Conservation (phyloP, 2,329 filamentous ascomycete species). For the Blumeriella jaapii region DNA sequence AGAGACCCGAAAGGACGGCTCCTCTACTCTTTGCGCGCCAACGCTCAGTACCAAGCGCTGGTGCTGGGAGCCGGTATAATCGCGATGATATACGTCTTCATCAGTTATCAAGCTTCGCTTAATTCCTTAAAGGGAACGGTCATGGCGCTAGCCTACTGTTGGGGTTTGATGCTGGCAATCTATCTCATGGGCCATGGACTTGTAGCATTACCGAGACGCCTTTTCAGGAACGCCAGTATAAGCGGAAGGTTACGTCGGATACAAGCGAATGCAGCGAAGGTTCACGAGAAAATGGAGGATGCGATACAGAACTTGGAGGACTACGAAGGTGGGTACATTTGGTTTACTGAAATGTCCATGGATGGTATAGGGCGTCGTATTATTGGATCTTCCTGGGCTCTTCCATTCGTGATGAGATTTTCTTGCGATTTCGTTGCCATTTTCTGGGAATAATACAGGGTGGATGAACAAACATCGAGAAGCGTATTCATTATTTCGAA, state of each 20-base stretch:
- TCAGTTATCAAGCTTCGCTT: constrained; percentile 63
- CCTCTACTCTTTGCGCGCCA: constrained; percentile 73
- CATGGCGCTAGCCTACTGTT: constrained; percentile 92
- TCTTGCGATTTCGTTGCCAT: too few species aligned
- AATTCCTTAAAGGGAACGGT: constrained; percentile 68
- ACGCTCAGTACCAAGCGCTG: constrained; percentile 80
- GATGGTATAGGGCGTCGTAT: too few species aligned
- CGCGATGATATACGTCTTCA: constrained; percentile 73
- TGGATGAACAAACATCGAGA: too few species aligned
- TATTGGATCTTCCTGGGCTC: too few species aligned
- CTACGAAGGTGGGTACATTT: constrained; percentile 40
- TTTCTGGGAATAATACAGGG: too few species aligned
- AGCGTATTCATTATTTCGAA: too few species aligned
- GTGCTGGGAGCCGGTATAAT: constrained; percentile 58
- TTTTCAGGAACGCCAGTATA: constrained; percentile 71
- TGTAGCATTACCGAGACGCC: constrained; percentile 73
- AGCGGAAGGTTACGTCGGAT: constrained; percentile 62
- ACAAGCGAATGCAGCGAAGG: constrained; percentile 65
- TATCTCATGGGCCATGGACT: constrained; percentile 97
- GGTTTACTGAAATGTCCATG: not conserved
- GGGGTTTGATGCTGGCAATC: constrained; percentile 83
- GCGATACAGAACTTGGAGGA: constrained; percentile 69
- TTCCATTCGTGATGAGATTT: too few species aligned
- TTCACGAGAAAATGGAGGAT: constrained; percentile 82
- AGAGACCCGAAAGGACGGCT: constrained; percentile 73